phyloP scores from a whole-genome alignment of 2,329 filamentous ascomycete species.

The Chaetomiaceae sp. region DNA sequence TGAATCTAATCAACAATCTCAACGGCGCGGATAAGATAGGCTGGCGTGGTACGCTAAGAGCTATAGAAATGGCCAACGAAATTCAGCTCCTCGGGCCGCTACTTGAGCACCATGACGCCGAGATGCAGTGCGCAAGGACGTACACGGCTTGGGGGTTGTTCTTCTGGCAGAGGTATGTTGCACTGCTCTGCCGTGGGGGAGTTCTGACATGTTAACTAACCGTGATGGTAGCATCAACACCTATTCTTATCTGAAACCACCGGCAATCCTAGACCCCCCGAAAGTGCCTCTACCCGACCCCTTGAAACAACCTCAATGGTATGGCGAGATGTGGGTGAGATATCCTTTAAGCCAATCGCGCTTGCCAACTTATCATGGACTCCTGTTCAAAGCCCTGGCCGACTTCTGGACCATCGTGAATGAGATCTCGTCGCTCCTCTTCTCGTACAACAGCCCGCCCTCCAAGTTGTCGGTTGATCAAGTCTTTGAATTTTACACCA shows the following conservation, averaged over 20 bases:
- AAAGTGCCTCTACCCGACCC: conserved; percentile 29
- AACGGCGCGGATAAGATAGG: conserved; percentile 38
- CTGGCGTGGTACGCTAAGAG: conserved; percentile 32
- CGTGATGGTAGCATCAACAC: conserved; percentile 13
- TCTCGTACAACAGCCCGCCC: conserved; percentile 13
- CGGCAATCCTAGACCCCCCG: conserved; percentile 27
- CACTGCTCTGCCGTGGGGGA: neutral
- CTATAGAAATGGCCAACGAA: conserved; percentile 32
- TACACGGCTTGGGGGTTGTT: conserved; percentile 36
- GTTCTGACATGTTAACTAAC: conserved; percentile 9
- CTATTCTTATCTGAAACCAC: conserved; percentile 28
- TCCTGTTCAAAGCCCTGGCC: conserved; percentile 29
- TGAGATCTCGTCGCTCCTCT: conserved; percentile 25
- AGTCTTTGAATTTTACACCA: conserved; percentile 25
- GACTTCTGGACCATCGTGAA: conserved; percentile 30
- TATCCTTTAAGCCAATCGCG: conserved; percentile 28
- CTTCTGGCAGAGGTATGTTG: conserved; percentile 31
- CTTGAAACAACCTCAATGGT: conserved; percentile 27
- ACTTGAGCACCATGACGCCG: conserved; percentile 16
- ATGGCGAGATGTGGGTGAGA: conserved; percentile 32
- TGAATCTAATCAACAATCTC: conserved; percentile 30
- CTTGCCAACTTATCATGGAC: conserved; percentile 27
- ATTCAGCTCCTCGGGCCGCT: conserved; percentile 31
- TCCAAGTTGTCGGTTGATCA: conserved; percentile 20
- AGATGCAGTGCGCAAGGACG: conserved; percentile 25